Conservation (phyloP, 345 rosid genomes). For the Zanthoxylum bungeanum region DNA sequence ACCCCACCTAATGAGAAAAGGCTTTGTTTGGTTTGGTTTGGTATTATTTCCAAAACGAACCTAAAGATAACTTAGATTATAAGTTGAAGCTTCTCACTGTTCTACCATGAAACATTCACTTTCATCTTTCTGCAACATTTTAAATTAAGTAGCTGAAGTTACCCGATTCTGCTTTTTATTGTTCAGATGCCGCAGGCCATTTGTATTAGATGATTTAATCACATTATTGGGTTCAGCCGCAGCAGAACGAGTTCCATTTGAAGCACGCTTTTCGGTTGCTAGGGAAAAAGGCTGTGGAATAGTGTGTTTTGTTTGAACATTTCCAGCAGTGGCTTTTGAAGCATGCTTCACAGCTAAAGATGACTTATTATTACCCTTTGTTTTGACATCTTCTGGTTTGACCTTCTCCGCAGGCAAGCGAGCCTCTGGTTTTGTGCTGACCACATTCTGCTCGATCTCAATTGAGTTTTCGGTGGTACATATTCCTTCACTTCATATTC, state of each 20-base stretch:
- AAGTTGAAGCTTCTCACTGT: neutral
- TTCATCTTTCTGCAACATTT: neutral
- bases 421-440: slow-evolving; percentile 23
- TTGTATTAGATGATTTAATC: slow-evolving; percentile 25
- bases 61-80: neutral
- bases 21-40: no score
- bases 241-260: slow-evolving; percentile 52
- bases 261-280: slow-evolving; percentile 88
- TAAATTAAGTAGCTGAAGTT: slow-evolving; percentile 2
- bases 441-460: slow-evolving; percentile 32
- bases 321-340: slow-evolving; percentile 40
- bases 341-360: slow-evolving; percentile 32
- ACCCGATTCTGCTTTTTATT: slow-evolving; percentile 46
- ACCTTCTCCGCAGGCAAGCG: slow-evolving; percentile 25
- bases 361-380: slow-evolving; percentile 30
- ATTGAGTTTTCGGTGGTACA: slow-evolving; percentile 54
- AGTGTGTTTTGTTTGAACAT: slow-evolving; percentile 56
- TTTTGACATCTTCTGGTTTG: slow-evolving; percentile 25
- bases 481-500: slow-evolving; percentile 84
- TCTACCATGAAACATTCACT: slow-evolving; percentile 1
- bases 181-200: slow-evolving; percentile 24
- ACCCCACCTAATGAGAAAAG: no score
- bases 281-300: slow-evolving; percentile 88
- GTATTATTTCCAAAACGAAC: neutral
- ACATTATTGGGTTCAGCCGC: slow-evolving; percentile 28